Base-by-base conservation (phyloP, 164 flowering plant species). In the Pachysandra terminalis region DNA sequence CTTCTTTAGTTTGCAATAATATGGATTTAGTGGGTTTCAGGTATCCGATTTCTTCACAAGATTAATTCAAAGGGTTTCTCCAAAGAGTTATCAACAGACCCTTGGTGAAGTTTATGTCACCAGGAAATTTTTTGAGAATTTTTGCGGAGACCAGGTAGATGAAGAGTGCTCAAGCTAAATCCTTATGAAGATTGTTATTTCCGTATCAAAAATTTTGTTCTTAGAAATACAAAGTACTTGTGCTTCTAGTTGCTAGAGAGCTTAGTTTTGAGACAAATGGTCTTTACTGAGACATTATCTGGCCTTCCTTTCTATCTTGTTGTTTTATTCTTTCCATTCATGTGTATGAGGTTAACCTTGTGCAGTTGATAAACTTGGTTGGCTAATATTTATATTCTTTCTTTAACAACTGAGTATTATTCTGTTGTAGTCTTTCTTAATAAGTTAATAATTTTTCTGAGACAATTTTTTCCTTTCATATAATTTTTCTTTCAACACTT, bases 81-180 rank as follows among this genome's bases (percentile, higher is more conserved):
- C 99, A 68, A 96, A 96, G 81, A 96, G 98, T 85, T 93, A 91
- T 70, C 85, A 88, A 74, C 99, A 96, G 71, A 98, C 99, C 71
- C 66, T 61, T 72, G 89, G 77, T 63, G 99, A 96, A 81, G 96
- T 96, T 71, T 69, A 48, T 76, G 97, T 96, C 35, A 86, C 98
- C 19, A 85, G 66, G 56, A 96, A 96, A 35, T 96, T 96, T 80
- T 78, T 96, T 0, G 98, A 90, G 79, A 96, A 96, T 72, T 96
- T 96, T 69, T 82, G 78, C 59, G 98, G 99, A 63, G 99, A 96
- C 78, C 99, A 96, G 96, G 99, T 91, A 82, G 16, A 27, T 60
- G 49, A 64, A 24, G 53, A 63, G 19, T 26, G 10, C 1, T 23
- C 55, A 59, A 28, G 56, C 52, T 25, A 0, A 28, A 53, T 9